Evolutionary conservation across 164 flowering plant genomes (phyloP), one percentile per base, ranked within the genome.

Genomic region (Piper betle): DNA sequence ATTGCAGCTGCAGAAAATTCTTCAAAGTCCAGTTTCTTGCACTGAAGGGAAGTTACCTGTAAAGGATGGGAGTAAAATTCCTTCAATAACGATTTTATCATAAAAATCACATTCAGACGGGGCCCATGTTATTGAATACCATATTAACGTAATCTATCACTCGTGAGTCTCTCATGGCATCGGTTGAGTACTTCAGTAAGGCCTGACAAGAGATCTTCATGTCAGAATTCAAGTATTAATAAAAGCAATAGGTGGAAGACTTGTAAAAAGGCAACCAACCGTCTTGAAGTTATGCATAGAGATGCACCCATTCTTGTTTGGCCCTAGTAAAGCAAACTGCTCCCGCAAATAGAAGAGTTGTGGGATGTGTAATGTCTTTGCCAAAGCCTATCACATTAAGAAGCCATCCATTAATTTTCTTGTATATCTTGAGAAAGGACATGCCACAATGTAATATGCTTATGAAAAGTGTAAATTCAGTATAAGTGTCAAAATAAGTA

Each of bases 1-100:
- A 86, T 72, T 41, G 97, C 80, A 48, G 97, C 88, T 11, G 94
- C 87, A 72, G 86, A 86, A 70, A 90, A 93, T 66, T 93, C 99
- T 72, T 88, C 94, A 70, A 93, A 93, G 66, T 88, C 96, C 72
- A 93, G 37, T 63, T 81, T 93, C 73, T 84, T 80, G 67, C 82
- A 85, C 52, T 88, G 96, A 68, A 86, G 80, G 63, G 86, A 73
- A 72, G 86, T 78, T 62, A 93, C 75, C 99, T 93, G 82, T 64
- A 76, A 57, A 39, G 19, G n/a, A 39, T 18, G 15, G 11, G 37
- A 48, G 46, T 13, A 50, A 33, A 37, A 43, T 15, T 46, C 15
- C 15, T 46, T 10, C 15, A 12, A 58, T 3, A 19, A 39, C 25
- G 6, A 25, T 25, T 25, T 2, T 20, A 53, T 60, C 2, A 52